A percentile compares a stretch with the other conserved stretches of the same genome.
Evolutionary conservation across 148 eudicot genomes (phyloP).

Genomic region (Limonium bicolor): DNA sequence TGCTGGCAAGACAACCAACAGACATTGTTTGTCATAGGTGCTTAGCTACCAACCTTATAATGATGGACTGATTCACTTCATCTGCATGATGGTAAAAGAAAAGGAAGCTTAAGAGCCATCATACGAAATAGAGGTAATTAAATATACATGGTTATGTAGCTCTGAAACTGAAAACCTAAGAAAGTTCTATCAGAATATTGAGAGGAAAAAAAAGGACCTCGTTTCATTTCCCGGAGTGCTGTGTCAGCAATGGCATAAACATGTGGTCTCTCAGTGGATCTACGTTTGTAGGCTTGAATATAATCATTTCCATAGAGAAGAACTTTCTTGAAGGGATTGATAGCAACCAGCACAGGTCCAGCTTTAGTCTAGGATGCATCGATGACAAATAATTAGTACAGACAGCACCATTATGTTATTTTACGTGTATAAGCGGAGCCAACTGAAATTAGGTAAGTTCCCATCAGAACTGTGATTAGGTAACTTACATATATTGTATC

Average conservation of each 20-base stretch:
- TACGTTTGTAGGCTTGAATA: slow-evolving; percentile 58
- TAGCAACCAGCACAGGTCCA: slow-evolving; percentile 85
- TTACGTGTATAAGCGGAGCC: no score
- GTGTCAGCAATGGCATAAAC: slow-evolving; percentile 92
- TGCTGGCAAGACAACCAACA: no score
- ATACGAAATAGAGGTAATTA: no score
- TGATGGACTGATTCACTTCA: slow-evolving; percentile 97
- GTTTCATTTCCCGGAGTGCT: slow-evolving; percentile 77
- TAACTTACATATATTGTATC: slow-evolving; percentile 75
- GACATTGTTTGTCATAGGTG: no score
- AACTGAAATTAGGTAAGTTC: no score
- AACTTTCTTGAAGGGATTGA: slow-evolving; percentile 85
- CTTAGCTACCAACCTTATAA: slow-evolving; percentile 85
- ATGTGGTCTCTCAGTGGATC: slow-evolving; percentile 68
- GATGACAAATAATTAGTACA: no score
- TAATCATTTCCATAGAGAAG: slow-evolving; percentile 61
- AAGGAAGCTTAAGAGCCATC: slow-evolving; percentile 6
- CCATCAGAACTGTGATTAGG: no score
- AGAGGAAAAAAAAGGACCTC: slow-evolving; percentile 35
- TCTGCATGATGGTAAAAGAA: slow-evolving; percentile 29
- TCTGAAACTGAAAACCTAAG: no score
- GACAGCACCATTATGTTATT: no score
- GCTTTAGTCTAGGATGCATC: slow-evolving; percentile 61
- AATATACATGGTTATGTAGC: no score
- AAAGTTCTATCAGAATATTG: no score